Percentiles rank a stretch among this genome's conserved stretches.
phyloP scores from a whole-genome alignment of 805 yeast species.

The Soucietia sequanensis region DNA sequence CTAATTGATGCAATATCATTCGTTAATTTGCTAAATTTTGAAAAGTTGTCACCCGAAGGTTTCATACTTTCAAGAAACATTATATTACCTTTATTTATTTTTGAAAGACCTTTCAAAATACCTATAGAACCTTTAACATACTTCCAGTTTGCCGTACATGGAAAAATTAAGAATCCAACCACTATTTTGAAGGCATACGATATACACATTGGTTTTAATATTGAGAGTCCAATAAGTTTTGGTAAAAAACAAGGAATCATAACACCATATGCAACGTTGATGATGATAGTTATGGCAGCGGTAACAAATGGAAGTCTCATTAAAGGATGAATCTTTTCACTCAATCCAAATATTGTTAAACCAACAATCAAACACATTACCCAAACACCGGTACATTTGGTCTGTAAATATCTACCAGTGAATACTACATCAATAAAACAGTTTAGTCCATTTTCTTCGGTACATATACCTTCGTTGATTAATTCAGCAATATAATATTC shows the following conservation, averaged over 20 bases:
- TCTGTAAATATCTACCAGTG: constrained; percentile 25
- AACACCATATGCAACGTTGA: constrained; percentile 22
- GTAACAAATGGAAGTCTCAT: constrained; percentile 17
- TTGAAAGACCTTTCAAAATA: constrained; percentile 12
- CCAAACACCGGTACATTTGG: constrained; percentile 21
- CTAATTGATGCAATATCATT: constrained; percentile 17
- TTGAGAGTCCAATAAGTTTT: constrained; percentile 11
- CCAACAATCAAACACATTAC: constrained; percentile 21
- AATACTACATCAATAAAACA: constrained; percentile 21
- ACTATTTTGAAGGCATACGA: constrained; percentile 20
- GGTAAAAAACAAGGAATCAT: constrained; percentile 28
- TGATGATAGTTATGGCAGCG: constrained; percentile 19
- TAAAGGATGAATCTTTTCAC: constrained; percentile 15
- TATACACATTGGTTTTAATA: constrained; percentile 25
- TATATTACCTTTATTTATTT: constrained; percentile 17
- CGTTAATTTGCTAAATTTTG: constrained; percentile 18
- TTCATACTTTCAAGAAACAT: constrained; percentile 22
- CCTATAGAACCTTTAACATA: constrained; percentile 17
- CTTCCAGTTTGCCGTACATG: constrained; percentile 23
- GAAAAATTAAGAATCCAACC: constrained; percentile 20
- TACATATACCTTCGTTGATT: constrained; percentile 25
- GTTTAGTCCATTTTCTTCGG: constrained; percentile 11
- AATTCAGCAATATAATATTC: constrained; percentile 13
- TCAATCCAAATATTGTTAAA: constrained; percentile 20
- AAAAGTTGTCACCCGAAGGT: constrained; percentile 24